Percentiles rank a stretch among this genome's conserved stretches.
These are phyloP conservation scores for Trametes elegans DNA, from an alignment of 768 basidiomycete genomes.

Conservation along the genomic window DNA sequence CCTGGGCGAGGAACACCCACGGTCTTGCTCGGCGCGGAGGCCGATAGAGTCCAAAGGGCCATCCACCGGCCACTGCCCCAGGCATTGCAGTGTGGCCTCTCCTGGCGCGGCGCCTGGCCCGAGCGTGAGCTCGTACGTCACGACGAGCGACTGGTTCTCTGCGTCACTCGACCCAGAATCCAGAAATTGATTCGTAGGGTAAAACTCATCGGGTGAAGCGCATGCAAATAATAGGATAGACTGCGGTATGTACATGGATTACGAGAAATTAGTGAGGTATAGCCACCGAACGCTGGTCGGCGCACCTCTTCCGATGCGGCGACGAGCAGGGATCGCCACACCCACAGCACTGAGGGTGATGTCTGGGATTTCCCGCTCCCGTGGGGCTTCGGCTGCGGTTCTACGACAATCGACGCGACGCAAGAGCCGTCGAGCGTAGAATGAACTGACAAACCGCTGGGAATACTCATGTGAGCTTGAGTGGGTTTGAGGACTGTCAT, in stretches of 20 bases:
- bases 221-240: constrained; percentile 42
- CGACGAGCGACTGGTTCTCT: constrained; percentile 39
- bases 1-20: constrained; percentile 36
- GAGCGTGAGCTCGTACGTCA: constrained; percentile 38
- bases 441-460: constrained; percentile 54
- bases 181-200: constrained; percentile 20
- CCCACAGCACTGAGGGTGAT: constrained; percentile 29
- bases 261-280: neutral
- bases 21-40: constrained; percentile 44
- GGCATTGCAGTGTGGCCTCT: constrained; percentile 39
- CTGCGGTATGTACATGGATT: constrained; percentile 4
- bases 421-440: constrained; percentile 51
- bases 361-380: constrained; percentile 33
- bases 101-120: constrained; percentile 30
- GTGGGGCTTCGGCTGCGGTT: constrained; percentile 27
- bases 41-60: constrained; percentile 46
- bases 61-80: constrained; percentile 56
- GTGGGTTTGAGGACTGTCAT: neutral
- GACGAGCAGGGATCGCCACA: constrained; percentile 34
- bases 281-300: neutral
- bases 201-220: constrained; percentile 42
- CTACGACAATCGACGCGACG: constrained; percentile 32
- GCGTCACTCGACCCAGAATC: constrained; percentile 20
- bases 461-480: neutral
- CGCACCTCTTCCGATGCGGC: constrained; percentile 30